A percentile compares a stretch with the other conserved stretches of the same genome.
Evolutionary conservation across 169 alveolate genomes (phyloP).

Genomic region (Babesia gibsoni): DNA sequence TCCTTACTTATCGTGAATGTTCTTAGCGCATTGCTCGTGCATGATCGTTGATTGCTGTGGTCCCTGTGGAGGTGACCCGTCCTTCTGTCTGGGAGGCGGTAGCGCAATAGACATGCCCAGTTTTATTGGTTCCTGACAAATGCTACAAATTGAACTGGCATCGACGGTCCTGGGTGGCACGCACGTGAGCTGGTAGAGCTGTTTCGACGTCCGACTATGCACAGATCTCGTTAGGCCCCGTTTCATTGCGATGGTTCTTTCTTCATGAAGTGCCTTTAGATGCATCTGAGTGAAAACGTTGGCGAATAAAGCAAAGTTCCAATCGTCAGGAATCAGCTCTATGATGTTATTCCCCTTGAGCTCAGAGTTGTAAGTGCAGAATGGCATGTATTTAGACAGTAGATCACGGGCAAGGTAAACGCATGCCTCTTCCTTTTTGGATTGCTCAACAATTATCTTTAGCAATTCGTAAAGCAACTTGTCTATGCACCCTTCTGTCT

Average conservation of each 20-base stretch:
- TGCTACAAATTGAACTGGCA: slow-evolving; percentile 40
- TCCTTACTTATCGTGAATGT: slow-evolving; percentile 27
- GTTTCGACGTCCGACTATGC: slow-evolving; percentile 30
- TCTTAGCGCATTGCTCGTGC: slow-evolving; percentile 57
- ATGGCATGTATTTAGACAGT: slow-evolving; percentile 46
- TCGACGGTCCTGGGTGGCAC: slow-evolving; percentile 58
- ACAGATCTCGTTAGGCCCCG: slow-evolving; percentile 49
- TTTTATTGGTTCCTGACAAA: slow-evolving; percentile 57
- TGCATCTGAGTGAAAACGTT: slow-evolving; percentile 54
- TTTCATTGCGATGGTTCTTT: slow-evolving; percentile 51
- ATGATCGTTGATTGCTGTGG: slow-evolving; percentile 11
- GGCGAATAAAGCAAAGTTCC: slow-evolving; percentile 52
- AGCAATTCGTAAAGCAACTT: slow-evolving; percentile 34
- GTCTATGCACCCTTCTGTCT: slow-evolving; percentile 51
- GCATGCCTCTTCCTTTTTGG: slow-evolving; percentile 8
- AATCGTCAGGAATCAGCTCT: slow-evolving; percentile 50
- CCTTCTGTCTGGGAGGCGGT: slow-evolving; percentile 37
- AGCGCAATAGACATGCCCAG: slow-evolving; percentile 61
- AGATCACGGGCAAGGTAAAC: slow-evolving; percentile 22
- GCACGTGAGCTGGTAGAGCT: slow-evolving; percentile 48
- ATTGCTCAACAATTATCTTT: slow-evolving; percentile 30
- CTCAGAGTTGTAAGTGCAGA: slow-evolving; percentile 42
- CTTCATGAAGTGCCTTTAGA: slow-evolving; percentile 49
- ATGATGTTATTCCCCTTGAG: slow-evolving; percentile 37
- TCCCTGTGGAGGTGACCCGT: not conserved